These are phyloP conservation scores for Leptomonas pyrrhocoris DNA, from an alignment of 208 protist species.

Conservation along the genomic window DNA sequence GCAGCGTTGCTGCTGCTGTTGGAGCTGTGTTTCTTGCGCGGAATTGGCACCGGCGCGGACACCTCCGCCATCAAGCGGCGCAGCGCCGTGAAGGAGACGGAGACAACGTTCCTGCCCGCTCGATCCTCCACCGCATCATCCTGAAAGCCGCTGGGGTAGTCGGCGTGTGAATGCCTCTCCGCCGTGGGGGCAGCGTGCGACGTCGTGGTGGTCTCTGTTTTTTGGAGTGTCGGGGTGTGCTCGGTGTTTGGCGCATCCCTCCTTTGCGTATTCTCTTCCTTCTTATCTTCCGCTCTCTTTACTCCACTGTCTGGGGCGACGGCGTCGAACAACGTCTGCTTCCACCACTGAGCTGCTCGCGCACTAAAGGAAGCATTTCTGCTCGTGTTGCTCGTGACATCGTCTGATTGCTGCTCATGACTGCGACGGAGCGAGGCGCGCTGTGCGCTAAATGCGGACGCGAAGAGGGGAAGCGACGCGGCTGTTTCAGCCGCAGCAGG, in stretches of 20 bases:
- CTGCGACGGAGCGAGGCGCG: slow-evolving; percentile 27
- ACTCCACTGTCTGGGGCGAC: not conserved
- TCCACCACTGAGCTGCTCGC: slow-evolving; percentile 15
- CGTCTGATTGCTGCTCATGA: slow-evolving; percentile 4
- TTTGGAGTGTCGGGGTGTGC: not conserved
- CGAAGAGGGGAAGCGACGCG: slow-evolving; percentile 22
- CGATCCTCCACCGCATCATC: slow-evolving; percentile 16
- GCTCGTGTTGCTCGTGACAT: not conserved
- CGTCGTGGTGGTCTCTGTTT: not conserved
- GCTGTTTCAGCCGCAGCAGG: not conserved
- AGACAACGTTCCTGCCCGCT: slow-evolving; percentile 14
- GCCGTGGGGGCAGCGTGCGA: not conserved
- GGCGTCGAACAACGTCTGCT: slow-evolving; percentile 1
- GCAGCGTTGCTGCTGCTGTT: not conserved
- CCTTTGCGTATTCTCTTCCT: not conserved
- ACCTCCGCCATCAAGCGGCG: slow-evolving; percentile 27
- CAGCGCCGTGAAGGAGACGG: slow-evolving; percentile 24
- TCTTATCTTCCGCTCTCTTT: not conserved
- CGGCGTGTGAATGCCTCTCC: not conserved
- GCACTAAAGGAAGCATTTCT: not conserved
- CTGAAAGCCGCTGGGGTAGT: slow-evolving; percentile 10
- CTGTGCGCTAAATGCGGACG: slow-evolving; percentile 20
- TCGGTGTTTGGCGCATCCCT: not conserved
- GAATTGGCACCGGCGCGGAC: slow-evolving; percentile 12
- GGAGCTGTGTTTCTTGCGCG: slow-evolving; percentile 6